Evolutionary conservation across 805 yeast genomes (phyloP).

Genomic region (Candida pini): DNA sequence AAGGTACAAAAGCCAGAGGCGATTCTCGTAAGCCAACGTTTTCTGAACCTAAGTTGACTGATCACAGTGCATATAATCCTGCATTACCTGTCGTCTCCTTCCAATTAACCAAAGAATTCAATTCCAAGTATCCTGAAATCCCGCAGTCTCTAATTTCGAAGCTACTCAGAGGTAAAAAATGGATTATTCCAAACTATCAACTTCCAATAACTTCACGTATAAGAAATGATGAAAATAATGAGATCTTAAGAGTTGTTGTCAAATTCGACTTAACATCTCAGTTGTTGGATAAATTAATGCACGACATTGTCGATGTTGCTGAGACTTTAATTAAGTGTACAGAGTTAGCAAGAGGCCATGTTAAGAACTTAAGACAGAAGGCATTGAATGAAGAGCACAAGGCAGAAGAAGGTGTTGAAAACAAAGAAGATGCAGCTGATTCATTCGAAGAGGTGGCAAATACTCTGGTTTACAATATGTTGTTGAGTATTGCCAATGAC

Average conservation of each 20-base stretch:
- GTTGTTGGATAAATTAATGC: constrained; percentile 58
- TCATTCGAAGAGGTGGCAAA: constrained; percentile 26
- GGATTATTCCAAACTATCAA: constrained; percentile 86
- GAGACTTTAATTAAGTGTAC: constrained; percentile 49
- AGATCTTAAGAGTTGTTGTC: constrained; percentile 81
- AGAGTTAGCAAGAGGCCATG: constrained; percentile 32
- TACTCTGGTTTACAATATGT: constrained; percentile 39
- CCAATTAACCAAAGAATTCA: constrained; percentile 57
- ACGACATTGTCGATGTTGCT: constrained; percentile 47
- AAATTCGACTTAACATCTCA: constrained; percentile 60
- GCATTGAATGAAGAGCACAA: neutral
- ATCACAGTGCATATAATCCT: constrained; percentile 49
- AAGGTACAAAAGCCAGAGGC: constrained; percentile 31
- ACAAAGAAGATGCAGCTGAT: constrained; percentile 13
- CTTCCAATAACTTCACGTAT: constrained; percentile 49
- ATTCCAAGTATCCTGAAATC: constrained; percentile 61
- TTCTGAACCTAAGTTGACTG: constrained; percentile 15
- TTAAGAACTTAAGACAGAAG: constrained; percentile 6
- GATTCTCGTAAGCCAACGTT: constrained; percentile 11
- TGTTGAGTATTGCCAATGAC: constrained; percentile 50
- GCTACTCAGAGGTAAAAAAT: constrained; percentile 71
- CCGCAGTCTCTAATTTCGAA: constrained; percentile 76
- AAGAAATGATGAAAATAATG: constrained; percentile 38
- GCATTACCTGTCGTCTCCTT: constrained; percentile 92
- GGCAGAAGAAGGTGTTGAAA: neutral